Percentiles rank a stretch among this genome's conserved stretches.
These are phyloP conservation scores for Leptoxyphium fumago DNA, from an alignment of 2,329 filamentous ascomycete genomes.

Conservation along the genomic window DNA sequence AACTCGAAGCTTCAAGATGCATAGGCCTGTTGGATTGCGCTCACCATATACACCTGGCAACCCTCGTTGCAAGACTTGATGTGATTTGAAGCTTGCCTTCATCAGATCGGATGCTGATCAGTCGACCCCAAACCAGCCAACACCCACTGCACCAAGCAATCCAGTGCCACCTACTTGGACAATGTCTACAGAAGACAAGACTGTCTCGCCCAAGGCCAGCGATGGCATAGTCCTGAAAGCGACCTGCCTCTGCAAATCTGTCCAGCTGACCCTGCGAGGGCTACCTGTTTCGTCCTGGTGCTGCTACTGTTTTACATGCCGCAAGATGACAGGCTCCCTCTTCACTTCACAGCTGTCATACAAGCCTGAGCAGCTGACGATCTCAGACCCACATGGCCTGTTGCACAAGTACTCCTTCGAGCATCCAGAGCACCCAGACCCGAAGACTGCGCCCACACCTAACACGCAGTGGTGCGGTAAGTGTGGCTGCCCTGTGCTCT, in stretches of 20 bases:
- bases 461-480: not conserved
- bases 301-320: not conserved
- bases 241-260: not conserved
- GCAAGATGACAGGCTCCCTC: not conserved
- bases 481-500: not conserved
- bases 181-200: too few species aligned
- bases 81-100: too few species aligned
- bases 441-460: not conserved
- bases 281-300: not conserved
- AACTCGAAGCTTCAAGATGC: too few species aligned
- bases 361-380: not conserved
- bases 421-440: not conserved
- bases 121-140: too few species aligned
- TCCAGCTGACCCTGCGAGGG: not conserved
- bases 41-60: too few species aligned
- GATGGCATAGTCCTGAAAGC: not conserved
- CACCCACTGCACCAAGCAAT: too few species aligned
- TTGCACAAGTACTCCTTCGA: not conserved
- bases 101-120: too few species aligned
- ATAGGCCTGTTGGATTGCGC: too few species aligned
- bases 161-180: too few species aligned
- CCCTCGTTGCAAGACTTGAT: too few species aligned
- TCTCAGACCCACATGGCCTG: not conserved
- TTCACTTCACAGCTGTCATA: not conserved
- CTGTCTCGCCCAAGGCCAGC: not conserved